Evolutionary conservation across 768 basidiomycete genomes (phyloP).

Genomic region (Pleurotus platypus): DNA sequence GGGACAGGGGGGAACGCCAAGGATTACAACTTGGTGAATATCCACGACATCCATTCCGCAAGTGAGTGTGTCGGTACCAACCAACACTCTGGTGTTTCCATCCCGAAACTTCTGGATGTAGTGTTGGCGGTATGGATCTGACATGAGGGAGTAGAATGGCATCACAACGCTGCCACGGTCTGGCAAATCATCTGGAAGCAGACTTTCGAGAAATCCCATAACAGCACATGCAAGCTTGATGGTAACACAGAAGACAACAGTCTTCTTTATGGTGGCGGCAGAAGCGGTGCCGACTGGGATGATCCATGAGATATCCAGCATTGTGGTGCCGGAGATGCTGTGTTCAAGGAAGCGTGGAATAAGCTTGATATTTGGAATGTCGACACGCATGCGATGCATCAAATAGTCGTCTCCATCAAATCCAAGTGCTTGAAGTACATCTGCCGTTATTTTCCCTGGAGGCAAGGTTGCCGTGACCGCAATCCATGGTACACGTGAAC

Average conservation of each 20-base stretch:
- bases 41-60: constrained; percentile 11
- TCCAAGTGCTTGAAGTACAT: background rate
- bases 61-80: constrained; percentile 4
- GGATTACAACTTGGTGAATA: constrained; percentile 12
- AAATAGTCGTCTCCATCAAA: background rate
- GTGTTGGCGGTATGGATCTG: no score
- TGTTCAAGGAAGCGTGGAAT: background rate
- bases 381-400: background rate
- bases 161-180: background rate
- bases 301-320: background rate
- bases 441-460: background rate
- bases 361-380: background rate
- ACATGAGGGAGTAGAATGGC: no score
- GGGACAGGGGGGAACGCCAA: no score
- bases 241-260: background rate
- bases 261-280: background rate
- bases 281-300: background rate
- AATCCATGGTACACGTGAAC: background rate
- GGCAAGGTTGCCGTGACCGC: background rate
- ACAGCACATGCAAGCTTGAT: background rate
- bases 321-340: background rate
- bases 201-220: background rate
- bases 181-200: background rate
- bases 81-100: background rate
- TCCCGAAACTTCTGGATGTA: no score